Conservation (phyloP, 2,329 filamentous ascomycete genomes). For the Ophiostoma piceae region DNA sequence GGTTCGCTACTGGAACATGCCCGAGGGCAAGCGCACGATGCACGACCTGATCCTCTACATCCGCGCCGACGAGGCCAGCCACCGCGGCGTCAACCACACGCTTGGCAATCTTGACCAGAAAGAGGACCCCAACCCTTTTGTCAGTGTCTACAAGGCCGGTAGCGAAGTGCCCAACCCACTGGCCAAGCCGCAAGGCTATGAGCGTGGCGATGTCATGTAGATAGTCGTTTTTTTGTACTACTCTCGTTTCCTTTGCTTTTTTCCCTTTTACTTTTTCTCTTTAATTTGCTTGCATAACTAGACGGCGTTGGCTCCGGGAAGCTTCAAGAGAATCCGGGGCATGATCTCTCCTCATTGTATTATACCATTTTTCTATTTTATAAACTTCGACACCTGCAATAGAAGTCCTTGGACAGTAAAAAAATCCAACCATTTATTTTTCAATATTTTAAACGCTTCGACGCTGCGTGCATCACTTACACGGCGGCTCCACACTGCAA, state of each 20-base stretch:
- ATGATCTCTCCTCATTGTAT: background rate
- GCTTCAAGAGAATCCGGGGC: background rate
- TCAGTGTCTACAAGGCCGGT: slow-evolving; percentile 70
- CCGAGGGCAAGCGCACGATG: slow-evolving; percentile 76
- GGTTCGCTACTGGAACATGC: slow-evolving; percentile 89
- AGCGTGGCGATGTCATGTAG: slow-evolving; percentile 68
- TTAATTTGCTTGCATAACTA: background rate
- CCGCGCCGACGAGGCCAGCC: slow-evolving; percentile 70
- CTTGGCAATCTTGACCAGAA: slow-evolving; percentile 80
- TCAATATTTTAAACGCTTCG: background rate
- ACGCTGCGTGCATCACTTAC: background rate
- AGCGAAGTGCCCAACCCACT: slow-evolving; percentile 62
- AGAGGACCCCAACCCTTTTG: slow-evolving; percentile 87
- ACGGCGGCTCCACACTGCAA: background rate
- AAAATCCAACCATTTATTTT: background rate
- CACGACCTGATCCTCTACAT: slow-evolving; percentile 82
- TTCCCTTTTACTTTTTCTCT: background rate
- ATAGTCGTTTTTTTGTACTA: background rate
- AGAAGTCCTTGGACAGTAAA: background rate
- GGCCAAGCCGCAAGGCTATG: slow-evolving; percentile 67
- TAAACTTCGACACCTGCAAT: background rate
- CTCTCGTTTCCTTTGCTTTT: background rate
- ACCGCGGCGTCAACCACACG: slow-evolving; percentile 94
- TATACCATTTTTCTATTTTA: background rate
- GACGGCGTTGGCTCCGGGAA: background rate